These are phyloP conservation scores for Alternaria burnsii DNA, from an alignment of 2,329 filamentous ascomycete genomes.

Conservation along the genomic window DNA sequence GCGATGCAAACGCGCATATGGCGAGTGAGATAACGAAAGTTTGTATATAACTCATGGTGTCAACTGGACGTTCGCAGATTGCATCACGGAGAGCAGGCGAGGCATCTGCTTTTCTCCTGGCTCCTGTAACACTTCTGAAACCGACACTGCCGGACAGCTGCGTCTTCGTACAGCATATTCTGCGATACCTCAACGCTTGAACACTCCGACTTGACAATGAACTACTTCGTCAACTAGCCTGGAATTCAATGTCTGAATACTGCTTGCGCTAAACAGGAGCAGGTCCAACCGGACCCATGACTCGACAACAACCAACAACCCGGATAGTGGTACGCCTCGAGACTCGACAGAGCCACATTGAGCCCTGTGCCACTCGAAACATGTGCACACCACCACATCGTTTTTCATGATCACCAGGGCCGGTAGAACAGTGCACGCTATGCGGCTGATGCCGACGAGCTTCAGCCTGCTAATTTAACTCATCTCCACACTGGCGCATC, in stretches of 20 bases:
- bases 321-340: neutral
- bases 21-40: conserved; percentile 14
- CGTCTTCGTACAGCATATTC: neutral
- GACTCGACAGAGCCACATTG: conserved; percentile 2
- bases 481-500: conserved; percentile 6
- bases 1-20: conserved; percentile 1
- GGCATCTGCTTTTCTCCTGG: conserved; percentile 15
- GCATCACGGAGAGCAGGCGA: conserved; percentile 8
- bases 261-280: neutral
- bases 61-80: conserved; percentile 3
- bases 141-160: conserved; percentile 6
- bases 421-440: conserved; percentile 6
- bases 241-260: neutral
- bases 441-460: neutral
- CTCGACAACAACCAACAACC: neutral
- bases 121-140: conserved; percentile 34
- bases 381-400: conserved; percentile 5
- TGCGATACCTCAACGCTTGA: neutral
- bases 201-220: neutral
- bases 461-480: neutral
- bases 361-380: conserved; percentile 13
- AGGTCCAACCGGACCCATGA: conserved; percentile 1
- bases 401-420: conserved; percentile 1
- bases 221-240: neutral
- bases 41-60: conserved; percentile 21